These are phyloP conservation scores for Cyclotella atomus DNA, from an alignment of 108 stramenopile genomes.

Conservation along the genomic window DNA sequence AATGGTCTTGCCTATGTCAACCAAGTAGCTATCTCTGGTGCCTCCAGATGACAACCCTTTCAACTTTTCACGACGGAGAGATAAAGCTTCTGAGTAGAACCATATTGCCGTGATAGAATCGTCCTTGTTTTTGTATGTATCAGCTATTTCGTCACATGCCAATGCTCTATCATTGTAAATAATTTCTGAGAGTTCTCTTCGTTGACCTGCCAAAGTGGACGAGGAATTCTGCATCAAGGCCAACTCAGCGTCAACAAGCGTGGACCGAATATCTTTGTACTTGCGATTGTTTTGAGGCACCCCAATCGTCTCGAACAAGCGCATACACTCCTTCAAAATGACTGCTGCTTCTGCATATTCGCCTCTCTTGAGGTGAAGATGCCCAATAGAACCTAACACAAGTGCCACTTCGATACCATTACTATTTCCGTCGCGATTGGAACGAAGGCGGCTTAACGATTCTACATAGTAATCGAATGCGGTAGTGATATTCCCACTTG, in stretches of 20 bases:
- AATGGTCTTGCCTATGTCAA: conserved; percentile 47
- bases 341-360: conserved; percentile 46
- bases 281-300: conserved; percentile 45
- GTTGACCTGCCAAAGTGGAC: conserved; percentile 45
- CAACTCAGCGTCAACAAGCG: conserved; percentile 45
- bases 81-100: conserved; percentile 49
- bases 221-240: conserved; percentile 44
- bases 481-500: conserved; percentile 47
- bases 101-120: conserved; percentile 37
- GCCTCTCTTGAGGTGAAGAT: conserved; percentile 41
- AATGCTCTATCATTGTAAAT: conserved; percentile 40
- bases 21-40: conserved; percentile 31
- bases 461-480: conserved; percentile 33
- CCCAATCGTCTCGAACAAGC: conserved; percentile 43
- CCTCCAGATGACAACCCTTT: conserved; percentile 20
- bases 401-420: conserved; percentile 44
- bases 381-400: conserved; percentile 41
- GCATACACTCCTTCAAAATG: conserved; percentile 43
- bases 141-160: conserved; percentile 46
- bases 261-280: conserved; percentile 43
- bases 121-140: conserved; percentile 37
- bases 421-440: background rate
- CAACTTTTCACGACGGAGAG: conserved; percentile 29
- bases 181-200: conserved; percentile 27
- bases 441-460: conserved; percentile 40